These are phyloP conservation scores for Vitis labrusca DNA, from an alignment of 164 flowering plant genomes.

Conservation along the genomic window DNA sequence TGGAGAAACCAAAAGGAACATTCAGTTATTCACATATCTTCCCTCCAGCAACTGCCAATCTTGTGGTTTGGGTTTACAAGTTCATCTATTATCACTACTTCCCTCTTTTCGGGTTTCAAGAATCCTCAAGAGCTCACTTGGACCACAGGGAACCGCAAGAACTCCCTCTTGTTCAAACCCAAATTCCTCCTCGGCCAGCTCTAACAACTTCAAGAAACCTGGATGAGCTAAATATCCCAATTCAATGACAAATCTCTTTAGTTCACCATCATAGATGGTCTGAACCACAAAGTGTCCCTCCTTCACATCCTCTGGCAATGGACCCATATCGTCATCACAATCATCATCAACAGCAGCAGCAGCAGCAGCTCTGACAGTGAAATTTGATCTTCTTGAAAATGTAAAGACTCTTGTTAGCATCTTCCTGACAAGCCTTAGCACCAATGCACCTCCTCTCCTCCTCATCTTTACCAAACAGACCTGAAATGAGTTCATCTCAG, in stretches of 20 bases:
- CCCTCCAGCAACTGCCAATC: not conserved
- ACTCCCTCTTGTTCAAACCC: conserved; percentile 21
- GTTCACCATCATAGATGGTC: conserved; percentile 11
- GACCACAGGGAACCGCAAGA: conserved; percentile 21
- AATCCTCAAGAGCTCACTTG: conserved; percentile 17
- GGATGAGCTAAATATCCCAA: conserved; percentile 16
- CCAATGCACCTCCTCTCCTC: not conserved
- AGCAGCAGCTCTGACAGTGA: not conserved
- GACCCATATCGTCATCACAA: not conserved
- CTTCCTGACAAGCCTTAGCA: not conserved
- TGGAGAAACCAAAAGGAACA: not conserved
- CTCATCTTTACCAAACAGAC: not conserved
- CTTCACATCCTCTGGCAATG: conserved; percentile 6
- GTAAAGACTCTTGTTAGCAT: not conserved
- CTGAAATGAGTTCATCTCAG: not conserved
- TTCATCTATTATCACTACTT: not conserved
- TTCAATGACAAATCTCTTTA: conserved; percentile 16
- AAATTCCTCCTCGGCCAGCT: conserved; percentile 25
- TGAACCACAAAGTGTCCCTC: conserved; percentile 26
- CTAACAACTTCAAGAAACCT: conserved; percentile 18
- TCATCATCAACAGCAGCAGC: not conserved
- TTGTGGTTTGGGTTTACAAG: conserved; percentile 4
- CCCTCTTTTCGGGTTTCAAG: not conserved
- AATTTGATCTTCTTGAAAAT: not conserved
- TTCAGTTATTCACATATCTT: not conserved